phyloP scores from a whole-genome alignment of 73 alveolate genomes.

The Tetrahymena elliotti region DNA sequence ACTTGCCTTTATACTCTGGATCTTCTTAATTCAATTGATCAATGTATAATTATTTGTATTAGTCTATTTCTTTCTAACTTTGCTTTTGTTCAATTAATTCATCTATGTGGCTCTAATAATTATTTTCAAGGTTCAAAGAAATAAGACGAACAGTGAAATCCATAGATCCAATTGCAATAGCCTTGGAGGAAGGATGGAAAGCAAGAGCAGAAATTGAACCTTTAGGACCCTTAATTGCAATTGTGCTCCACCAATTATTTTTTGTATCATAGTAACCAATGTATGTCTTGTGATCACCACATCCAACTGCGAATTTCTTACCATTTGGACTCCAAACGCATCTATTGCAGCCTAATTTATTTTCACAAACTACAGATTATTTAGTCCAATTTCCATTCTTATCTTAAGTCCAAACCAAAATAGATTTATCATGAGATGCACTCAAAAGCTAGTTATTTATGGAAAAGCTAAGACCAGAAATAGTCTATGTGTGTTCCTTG shows the following conservation, averaged over 20 bases:
- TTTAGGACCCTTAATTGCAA: neutral
- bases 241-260: constrained; percentile 27
- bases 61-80: neutral
- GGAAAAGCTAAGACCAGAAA: constrained; percentile 18
- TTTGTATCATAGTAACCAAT: constrained; percentile 17
- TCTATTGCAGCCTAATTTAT: constrained; percentile 4
- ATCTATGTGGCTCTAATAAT: neutral
- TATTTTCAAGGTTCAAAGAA: neutral
- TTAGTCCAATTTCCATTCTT: constrained; percentile 18
- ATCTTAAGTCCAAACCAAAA: constrained; percentile 16
- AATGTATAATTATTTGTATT: neutral
- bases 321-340: constrained; percentile 43
- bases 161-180: constrained; percentile 13
- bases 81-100: neutral
- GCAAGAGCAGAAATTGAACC: constrained; percentile 5
- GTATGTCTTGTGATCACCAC: constrained; percentile 7
- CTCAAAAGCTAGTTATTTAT: constrained; percentile 10
- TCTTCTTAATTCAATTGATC: neutral
- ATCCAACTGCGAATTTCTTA: constrained; percentile 21
- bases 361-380: constrained; percentile 17
- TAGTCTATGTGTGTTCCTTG: constrained; percentile 1
- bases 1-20: neutral
- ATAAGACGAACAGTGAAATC: constrained; percentile 18
- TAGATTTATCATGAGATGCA: constrained; percentile 34
- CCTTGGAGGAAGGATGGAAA: constrained; percentile 39